Base-by-base conservation (phyloP, 2,329 filamentous ascomycete species). In the Clonostachys sp. region DNA sequence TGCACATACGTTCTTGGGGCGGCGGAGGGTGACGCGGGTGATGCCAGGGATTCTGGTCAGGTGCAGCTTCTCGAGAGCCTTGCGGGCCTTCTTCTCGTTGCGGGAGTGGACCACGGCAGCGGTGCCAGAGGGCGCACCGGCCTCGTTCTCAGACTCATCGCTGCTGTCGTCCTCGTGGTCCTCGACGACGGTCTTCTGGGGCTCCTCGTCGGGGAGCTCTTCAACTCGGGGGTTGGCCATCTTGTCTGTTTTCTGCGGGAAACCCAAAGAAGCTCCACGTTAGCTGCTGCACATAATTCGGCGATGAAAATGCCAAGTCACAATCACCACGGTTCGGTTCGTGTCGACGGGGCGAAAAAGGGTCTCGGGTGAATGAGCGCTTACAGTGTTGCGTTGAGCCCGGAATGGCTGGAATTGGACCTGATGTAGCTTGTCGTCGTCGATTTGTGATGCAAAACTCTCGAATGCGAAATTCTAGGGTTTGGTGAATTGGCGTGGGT, bases 71-170 rank as follows among this genome's bases (percentile, higher is more conserved):
- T 91, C 89, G 70, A 99, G 95, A 66, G 91, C 91, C 84, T 99
- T 99, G 77, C 94, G 87, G 63, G 94, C 95, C 86, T 99, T 99
- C 89, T 99, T 99, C 87, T 99, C 94, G 79, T 97, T 97, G 74
- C 94, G 91, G 68, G 90, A 96, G 83, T 97, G 92, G 66, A 99
- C 86, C 63, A 94, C 84, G 66, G 92, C 87, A 56, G 87, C 84
- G 65, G 91, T 89, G 67, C 92, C 94, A 59, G 88, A 86, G 68
- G 92, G 90, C 57, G 81, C 69, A 53, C 82, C 85, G 71, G 94
- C 91, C 62, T 94, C 91, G 60, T 80, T 85, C 62, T 89, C 88
- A 60, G 86, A 88, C 59, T 89, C 86, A 63, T 83, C 84, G 75
- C 81, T 85, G 66, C 79, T 83, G 57, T 84, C 48, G 18, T 50